Percentiles rank a stretch among this genome's conserved stretches.
phyloP scores from a whole-genome alignment of 1,284 basidiomycete species.

The Fomitopsis betulina region DNA sequence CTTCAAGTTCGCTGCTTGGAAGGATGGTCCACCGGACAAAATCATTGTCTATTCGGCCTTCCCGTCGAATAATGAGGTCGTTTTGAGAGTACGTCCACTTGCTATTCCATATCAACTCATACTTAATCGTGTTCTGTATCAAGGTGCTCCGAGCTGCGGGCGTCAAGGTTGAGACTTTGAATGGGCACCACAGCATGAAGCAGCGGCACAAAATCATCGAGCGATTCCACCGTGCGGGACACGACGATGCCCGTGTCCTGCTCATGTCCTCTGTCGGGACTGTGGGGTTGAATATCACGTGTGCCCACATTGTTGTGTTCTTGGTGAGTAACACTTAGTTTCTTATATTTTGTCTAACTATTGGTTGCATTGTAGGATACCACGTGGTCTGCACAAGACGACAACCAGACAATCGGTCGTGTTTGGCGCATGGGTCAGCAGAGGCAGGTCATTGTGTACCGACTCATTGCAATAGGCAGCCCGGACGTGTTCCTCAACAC shows the following conservation, averaged over 20 bases:
- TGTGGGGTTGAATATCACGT: conserved; percentile 17
- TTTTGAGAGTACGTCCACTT: conserved; percentile 1
- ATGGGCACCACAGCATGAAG: neutral
- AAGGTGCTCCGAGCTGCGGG: neutral
- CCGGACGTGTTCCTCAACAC: conserved; percentile 9
- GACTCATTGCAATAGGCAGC: conserved; percentile 5
- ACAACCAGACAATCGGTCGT: conserved; percentile 15
- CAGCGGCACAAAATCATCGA: neutral
- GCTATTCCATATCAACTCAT: neutral
- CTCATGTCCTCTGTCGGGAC: conserved; percentile 18
- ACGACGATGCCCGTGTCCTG: conserved; percentile 4
- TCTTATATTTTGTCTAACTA: neutral
- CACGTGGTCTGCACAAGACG: conserved; percentile 16
- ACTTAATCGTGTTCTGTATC: neutral
- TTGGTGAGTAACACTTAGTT: conserved; percentile 7
- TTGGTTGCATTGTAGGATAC: conserved; percentile 12
- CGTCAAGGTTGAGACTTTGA: neutral
- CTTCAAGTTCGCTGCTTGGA: neutral
- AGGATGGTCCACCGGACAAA: conserved; percentile 3
- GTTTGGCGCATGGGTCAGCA: conserved; percentile 13
- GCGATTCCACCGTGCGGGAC: neutral
- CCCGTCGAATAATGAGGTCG: conserved; percentile 6
- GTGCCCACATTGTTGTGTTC: conserved; percentile 19
- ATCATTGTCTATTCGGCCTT: conserved; percentile 19
- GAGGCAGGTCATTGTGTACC: conserved; percentile 15